These are phyloP conservation scores for Suillus fuscotomentosus DNA, from an alignment of 768 basidiomycete species.

Conservation along the genomic window DNA sequence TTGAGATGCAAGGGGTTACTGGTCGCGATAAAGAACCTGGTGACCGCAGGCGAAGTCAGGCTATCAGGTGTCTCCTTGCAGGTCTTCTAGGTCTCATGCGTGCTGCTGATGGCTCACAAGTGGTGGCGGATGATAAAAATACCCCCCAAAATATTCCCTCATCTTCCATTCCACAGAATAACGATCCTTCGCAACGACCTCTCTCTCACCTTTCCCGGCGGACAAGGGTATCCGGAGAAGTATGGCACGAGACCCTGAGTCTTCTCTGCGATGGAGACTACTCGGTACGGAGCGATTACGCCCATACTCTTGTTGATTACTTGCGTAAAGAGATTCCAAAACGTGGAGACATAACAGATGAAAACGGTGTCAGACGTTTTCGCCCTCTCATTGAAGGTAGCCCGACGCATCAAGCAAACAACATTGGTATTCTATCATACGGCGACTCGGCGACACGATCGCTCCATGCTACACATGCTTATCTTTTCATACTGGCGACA, in stretches of 20 bases:
- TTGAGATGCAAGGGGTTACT: conserved; percentile 64
- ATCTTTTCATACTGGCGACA: conserved; percentile 76
- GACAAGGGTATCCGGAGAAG: conserved; percentile 71
- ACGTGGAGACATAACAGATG: conserved; percentile 48
- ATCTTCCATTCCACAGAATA: conserved; percentile 26
- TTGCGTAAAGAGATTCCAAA: conserved; percentile 73
- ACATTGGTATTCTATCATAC: conserved; percentile 46
- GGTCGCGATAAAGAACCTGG: conserved; percentile 36
- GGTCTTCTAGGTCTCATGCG: conserved; percentile 69
- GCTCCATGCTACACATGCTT: conserved; percentile 77
- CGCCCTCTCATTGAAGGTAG: conserved; percentile 46
- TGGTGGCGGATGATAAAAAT: conserved; percentile 24
- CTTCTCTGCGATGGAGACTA: conserved; percentile 79
- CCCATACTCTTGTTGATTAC: conserved; percentile 71
- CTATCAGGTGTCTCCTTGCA: conserved; percentile 68
- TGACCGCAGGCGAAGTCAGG: conserved; percentile 53
- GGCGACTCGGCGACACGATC: conserved; percentile 70
- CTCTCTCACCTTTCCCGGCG: conserved; percentile 50
- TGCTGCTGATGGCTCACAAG: conserved; percentile 49
- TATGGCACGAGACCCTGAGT: conserved; percentile 89
- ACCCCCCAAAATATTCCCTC: conserved; percentile 14
- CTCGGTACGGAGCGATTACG: conserved; percentile 78
- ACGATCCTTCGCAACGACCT: conserved; percentile 23
- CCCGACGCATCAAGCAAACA: conserved; percentile 44
- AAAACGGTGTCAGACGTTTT: conserved; percentile 45